Evolutionary conservation across 805 yeast species (phyloP).

Genomic region (Saccharomycopsis sp.): DNA sequence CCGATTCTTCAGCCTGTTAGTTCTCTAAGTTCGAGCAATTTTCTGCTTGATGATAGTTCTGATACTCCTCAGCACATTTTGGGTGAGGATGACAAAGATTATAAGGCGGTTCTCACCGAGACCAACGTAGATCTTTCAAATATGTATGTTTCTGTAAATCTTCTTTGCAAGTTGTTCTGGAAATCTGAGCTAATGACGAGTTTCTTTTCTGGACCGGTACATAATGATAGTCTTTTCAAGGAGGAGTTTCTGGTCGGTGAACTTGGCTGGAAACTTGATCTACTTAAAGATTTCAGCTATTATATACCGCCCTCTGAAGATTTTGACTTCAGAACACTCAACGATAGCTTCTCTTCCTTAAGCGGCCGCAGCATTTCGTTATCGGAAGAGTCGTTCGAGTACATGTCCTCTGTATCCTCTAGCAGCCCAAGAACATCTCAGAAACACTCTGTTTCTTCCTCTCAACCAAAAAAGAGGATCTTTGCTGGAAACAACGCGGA

Average conservation of each 20-base stretch:
- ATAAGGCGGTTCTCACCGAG: neutral
- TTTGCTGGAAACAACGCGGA: neutral
- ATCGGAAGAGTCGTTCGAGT: neutral
- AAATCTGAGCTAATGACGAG: neutral
- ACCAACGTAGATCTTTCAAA: slow-evolving; percentile 14
- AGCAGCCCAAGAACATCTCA: neutral
- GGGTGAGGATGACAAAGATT: neutral
- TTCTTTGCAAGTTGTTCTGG: slow-evolving; percentile 17
- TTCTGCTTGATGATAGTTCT: neutral
- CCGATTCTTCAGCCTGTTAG: slow-evolving; percentile 5
- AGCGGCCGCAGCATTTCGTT: neutral
- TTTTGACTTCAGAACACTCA: neutral
- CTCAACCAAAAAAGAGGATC: neutral
- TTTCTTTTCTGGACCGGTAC: neutral
- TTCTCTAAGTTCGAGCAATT: neutral
- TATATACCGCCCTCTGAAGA: slow-evolving; percentile 12
- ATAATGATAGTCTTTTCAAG: neutral
- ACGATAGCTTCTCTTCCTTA: neutral
- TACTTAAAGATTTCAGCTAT: slow-evolving; percentile 18
- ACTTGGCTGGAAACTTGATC: slow-evolving; percentile 4
- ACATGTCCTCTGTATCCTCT: neutral
- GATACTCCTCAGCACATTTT: slow-evolving; percentile 2
- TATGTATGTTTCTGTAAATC: slow-evolving; percentile 4
- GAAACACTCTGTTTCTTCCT: neutral
- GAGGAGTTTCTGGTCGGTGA: slow-evolving; percentile 16